A percentile compares a stretch with the other conserved stretches of the same genome.
phyloP scores from a whole-genome alignment of 306 rosid species.

The Cotoneaster glaucophyllus region DNA sequence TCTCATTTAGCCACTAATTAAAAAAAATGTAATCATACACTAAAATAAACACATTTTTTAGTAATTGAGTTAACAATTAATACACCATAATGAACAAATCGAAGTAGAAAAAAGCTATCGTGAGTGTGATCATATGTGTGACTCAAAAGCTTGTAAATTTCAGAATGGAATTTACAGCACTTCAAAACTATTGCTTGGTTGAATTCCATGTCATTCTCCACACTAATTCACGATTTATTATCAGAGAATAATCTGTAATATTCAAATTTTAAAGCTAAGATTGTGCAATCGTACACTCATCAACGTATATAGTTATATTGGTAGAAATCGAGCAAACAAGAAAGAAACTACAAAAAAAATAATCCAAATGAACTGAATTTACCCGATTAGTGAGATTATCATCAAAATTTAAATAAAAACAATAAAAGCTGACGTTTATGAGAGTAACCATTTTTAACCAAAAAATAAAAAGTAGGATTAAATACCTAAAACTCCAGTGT shows the following conservation, averaged over 20 bases:
- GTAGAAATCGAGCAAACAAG: not conserved
- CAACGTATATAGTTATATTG: not conserved
- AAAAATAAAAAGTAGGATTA: too few species aligned
- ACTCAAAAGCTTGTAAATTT: not conserved
- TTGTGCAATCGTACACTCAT: conserved; percentile 6
- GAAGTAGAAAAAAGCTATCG: not conserved
- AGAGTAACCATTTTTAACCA: not conserved
- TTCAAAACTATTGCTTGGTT: conserved; percentile 7
- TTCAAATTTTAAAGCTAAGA: not conserved
- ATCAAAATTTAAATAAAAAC: not conserved
- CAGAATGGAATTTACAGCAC: not conserved
- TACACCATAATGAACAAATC: not conserved
- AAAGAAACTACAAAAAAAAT: not conserved
- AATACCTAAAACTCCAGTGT: too few species aligned
- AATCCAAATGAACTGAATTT: not conserved
- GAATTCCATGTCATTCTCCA: conserved; percentile 25
- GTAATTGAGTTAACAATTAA: not conserved
- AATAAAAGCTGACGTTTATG: not conserved
- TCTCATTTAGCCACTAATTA: not conserved
- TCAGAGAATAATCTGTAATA: not conserved
- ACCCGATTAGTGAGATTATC: not conserved
- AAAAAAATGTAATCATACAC: not conserved
- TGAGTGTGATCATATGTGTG: conserved; percentile 17
- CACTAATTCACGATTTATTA: not conserved
- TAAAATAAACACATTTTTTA: not conserved